Evolutionary conservation across 2,329 filamentous ascomycete species (phyloP).

Genomic region (Talaromyces sp.): DNA sequence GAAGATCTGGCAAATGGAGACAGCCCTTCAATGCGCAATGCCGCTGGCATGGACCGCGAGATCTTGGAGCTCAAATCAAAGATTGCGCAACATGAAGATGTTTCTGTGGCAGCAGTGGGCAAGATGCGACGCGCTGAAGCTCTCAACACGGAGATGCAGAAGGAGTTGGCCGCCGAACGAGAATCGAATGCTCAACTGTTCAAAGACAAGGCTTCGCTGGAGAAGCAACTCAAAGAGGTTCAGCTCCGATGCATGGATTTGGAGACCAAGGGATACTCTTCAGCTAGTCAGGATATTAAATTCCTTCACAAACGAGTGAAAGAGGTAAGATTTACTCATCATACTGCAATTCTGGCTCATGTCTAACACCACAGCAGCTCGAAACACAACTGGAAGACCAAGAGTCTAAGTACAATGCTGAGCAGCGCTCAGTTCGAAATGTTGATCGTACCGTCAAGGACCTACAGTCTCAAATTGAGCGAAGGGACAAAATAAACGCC

Average conservation of each 20-base stretch:
- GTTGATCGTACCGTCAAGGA: slow-evolving; percentile 93
- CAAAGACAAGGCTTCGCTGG: slow-evolving; percentile 81
- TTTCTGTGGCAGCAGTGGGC: slow-evolving; percentile 83
- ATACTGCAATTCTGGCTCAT: not conserved
- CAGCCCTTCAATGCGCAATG: slow-evolving; percentile 81
- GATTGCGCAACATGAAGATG: slow-evolving; percentile 88
- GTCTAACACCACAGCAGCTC: slow-evolving; percentile 53
- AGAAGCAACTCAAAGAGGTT: slow-evolving; percentile 85
- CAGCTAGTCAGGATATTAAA: slow-evolving; percentile 87
- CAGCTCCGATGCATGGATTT: slow-evolving; percentile 87
- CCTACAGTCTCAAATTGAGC: slow-evolving; percentile 84
- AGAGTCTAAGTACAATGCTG: slow-evolving; percentile 70
- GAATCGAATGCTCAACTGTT: slow-evolving; percentile 76
- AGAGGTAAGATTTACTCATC: slow-evolving; percentile 60
- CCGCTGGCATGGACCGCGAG: slow-evolving; percentile 81
- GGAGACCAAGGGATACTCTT: slow-evolving; percentile 95
- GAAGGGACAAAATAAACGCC: slow-evolving; percentile 79
- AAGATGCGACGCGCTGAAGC: slow-evolving; percentile 96
- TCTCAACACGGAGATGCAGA: slow-evolving; percentile 80
- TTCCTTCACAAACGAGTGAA: slow-evolving; percentile 92
- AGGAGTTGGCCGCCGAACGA: slow-evolving; percentile 80
- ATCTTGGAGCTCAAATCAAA: slow-evolving; percentile 82
- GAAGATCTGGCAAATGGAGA: slow-evolving; percentile 83
- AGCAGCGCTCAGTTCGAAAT: slow-evolving; percentile 82
- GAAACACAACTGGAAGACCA: slow-evolving; percentile 81